These are phyloP conservation scores for Lachnellula cervina DNA, from an alignment of 2,329 filamentous ascomycete species.

Conservation along the genomic window DNA sequence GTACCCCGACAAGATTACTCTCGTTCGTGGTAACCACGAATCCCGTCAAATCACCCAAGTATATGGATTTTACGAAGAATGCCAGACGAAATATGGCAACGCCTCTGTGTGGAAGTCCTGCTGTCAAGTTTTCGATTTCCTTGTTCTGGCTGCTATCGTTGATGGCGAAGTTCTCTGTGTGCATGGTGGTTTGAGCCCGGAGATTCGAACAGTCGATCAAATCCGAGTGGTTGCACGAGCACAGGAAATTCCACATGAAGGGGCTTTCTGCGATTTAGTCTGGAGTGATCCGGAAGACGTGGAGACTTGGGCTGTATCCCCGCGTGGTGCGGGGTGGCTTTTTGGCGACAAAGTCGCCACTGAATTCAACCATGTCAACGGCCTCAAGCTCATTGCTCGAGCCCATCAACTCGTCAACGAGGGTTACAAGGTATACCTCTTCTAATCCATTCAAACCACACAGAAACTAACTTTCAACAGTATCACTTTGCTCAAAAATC, in stretches of 20 bases:
- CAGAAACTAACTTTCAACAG: constrained; percentile 38
- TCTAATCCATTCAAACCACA: background rate
- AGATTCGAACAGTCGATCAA: constrained; percentile 70
- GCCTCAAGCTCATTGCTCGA: constrained; percentile 64
- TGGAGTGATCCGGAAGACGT: constrained; percentile 73
- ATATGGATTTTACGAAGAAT: constrained; percentile 76
- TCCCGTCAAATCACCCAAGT: constrained; percentile 74
- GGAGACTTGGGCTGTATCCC: constrained; percentile 65
- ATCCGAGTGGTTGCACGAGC: constrained; percentile 69
- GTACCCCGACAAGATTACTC: constrained; percentile 67
- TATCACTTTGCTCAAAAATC: constrained; percentile 95
- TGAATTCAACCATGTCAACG: constrained; percentile 75
- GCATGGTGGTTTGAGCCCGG: constrained; percentile 66
- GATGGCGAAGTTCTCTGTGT: constrained; percentile 71
- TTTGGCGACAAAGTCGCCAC: constrained; percentile 62
- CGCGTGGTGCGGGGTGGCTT: constrained; percentile 56
- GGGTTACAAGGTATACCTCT: constrained; percentile 58
- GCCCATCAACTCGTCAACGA: constrained; percentile 74
- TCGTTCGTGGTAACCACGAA: constrained; percentile 72
- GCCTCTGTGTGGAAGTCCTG: constrained; percentile 76
- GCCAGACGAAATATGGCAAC: constrained; percentile 71
- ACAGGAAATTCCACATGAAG: constrained; percentile 73
- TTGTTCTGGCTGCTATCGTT: constrained; percentile 68
- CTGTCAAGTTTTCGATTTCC: constrained; percentile 73
- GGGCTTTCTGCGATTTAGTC: constrained; percentile 71